Base-by-base conservation (phyloP, 768 basidiomycete genomes). In the Xerocomellus chrysenteron region DNA sequence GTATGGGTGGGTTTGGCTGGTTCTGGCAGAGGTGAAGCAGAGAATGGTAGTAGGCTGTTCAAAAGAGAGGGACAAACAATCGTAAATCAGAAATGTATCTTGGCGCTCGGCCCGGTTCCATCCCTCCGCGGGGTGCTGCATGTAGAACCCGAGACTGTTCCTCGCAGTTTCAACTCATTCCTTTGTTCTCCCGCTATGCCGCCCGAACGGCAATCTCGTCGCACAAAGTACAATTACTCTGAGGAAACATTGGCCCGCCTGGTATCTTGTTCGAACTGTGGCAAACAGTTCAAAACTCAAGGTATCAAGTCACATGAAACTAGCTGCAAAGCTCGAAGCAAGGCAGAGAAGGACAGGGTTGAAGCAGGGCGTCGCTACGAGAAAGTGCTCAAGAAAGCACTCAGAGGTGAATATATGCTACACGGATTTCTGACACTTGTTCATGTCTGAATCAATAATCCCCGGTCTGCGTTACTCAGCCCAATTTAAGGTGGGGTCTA, bases 1-100 rank as follows among this genome's bases (percentile, higher is more conserved):
- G 80, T 81, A 11, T 76, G 65, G 21, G 67, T 47, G n/a, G 71
- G 35, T 21, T 65, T 68, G 19, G 63, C 41, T 17, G 66, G 57
- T 19, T 67, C 57, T 30, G 66, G 44, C n/a, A 55, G 52, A 21
- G 63, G 42, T 19, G 21, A 32, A 28, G 54, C 11, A 59, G 56
- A 64, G 26, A 56, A 59, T 40, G 50, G 21, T 65, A 51, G 54
- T 54, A 11, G 71, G 54, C 64, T 72, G 56, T 39, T 39, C 24
- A 37, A 50, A 43, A 19, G 24, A 53, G 3, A 67, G 56, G 9
- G 21, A 30, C 8, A 9, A 37, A 44, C n/a, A 3, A 21, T 39
- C 21, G 21, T 2, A 40, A 26, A 2, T 1, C 36, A 5, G n/a
- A 42, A 32, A 35, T 36, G 68, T 84, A 2, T 85, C 1, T 75